Base-by-base conservation (phyloP, 1,284 basidiomycete species). In the Pseudozyma tsukubaensis region DNA sequence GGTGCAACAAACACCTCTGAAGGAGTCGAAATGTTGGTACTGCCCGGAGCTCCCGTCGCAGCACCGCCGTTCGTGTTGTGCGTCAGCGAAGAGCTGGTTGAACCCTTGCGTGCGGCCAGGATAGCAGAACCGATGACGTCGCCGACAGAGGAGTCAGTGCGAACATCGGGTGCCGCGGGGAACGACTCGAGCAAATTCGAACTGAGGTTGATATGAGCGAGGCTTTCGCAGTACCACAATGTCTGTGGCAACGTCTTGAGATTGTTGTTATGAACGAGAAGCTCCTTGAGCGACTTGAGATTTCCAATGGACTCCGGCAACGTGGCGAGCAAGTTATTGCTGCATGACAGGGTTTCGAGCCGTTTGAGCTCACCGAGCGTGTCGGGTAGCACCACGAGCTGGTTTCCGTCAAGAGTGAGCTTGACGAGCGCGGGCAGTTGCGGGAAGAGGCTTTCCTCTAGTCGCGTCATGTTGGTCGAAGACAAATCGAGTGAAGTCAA, bases 261-360 rank as follows among this genome's bases (percentile, higher is more conserved):
- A 77, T 92, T 93, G 86, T 99, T 99, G 84, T 94, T 95, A 82
- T 97, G 95, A 3, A 92, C 90, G 77, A 97, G 92, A 45, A 98
- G 87, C 4, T 86, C 87, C 73, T 90, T 89, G n/a, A 99, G 88
- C 55, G 89, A 90, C 84, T 90, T 89, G 57, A 99, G 87, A 16
- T 87, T 87, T 29, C 94, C 94, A 53, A 99, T 91, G 42, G 89
- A 90, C 14, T 88, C 85, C 0, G 97, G 97, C 0, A 99, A 87
- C 16, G 88, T 86, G 49, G 90, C 90, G 9, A 99, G 88, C 78
- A 91, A 89, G 85, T 98, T 99, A 85, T 97, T 94, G 49, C 92
- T 93, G 81, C 93, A 94, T 4, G 92, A 92, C 3, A 99, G 89
- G 1, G 86, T 87, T 75, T 90, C 88, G 29, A 99, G 89, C 58